Evolutionary conservation across 2,329 filamentous ascomycete species (phyloP).

Genomic region (Lecanicillium sp.): DNA sequence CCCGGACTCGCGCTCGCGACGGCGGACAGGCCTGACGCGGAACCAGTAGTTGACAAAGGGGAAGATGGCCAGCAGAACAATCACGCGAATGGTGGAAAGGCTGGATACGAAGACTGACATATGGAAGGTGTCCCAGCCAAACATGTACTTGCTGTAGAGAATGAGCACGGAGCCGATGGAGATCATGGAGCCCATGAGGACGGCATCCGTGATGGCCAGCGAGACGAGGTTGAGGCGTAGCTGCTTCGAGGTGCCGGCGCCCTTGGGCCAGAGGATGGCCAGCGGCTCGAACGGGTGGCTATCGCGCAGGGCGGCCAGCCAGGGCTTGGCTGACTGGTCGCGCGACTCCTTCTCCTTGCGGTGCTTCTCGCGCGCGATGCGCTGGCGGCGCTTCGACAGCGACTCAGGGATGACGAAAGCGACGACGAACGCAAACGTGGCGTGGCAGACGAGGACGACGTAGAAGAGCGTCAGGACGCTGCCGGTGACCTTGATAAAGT

Average conservation of each 20-base stretch:
- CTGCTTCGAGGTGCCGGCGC: constrained; percentile 48
- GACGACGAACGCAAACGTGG: constrained; percentile 67
- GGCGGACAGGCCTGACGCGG: constrained; percentile 48
- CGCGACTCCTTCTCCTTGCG: constrained; percentile 37
- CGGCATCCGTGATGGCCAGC: constrained; percentile 73
- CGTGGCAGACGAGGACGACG: constrained; percentile 65
- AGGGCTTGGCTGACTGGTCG: constrained; percentile 18
- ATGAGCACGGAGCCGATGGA: constrained; percentile 75
- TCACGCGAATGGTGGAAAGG: constrained; percentile 70
- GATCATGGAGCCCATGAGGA: constrained; percentile 76
- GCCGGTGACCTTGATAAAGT: constrained; percentile 70
- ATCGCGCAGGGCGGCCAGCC: constrained; percentile 32
- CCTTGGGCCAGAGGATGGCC: constrained; percentile 68
- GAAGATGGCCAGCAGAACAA: constrained; percentile 67
- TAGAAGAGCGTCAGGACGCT: constrained; percentile 80
- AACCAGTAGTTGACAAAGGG: constrained; percentile 73
- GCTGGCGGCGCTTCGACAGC: constrained; percentile 65
- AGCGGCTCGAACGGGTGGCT: constrained; percentile 72
- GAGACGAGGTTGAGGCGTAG: constrained; percentile 77
- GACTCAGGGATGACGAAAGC: constrained; percentile 76
- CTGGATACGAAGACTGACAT: constrained; percentile 74
- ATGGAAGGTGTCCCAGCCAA: constrained; percentile 76
- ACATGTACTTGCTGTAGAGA: constrained; percentile 74
- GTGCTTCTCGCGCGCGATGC: constrained; percentile 64
- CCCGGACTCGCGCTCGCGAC: constrained; percentile 32